Evolutionary conservation across 2,329 filamentous ascomycete genomes (phyloP).

Genomic region (Dendrostoma leiphaemia): DNA sequence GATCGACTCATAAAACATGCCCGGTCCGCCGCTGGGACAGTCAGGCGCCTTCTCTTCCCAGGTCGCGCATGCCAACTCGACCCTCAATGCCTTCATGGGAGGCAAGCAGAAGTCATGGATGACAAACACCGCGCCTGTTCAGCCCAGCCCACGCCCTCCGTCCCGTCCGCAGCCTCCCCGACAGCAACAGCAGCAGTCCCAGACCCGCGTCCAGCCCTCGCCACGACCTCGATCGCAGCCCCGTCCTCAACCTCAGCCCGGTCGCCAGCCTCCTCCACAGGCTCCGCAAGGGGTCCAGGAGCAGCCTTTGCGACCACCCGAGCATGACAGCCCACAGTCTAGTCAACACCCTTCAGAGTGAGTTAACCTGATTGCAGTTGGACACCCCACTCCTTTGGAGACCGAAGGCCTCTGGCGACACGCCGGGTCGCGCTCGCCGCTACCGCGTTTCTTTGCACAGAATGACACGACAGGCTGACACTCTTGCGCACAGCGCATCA

Average conservation of each 20-base stretch:
- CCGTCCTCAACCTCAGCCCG: neutral
- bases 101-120: conserved; percentile 29
- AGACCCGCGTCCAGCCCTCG: no score
- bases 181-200: neutral
- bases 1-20: conserved; percentile 15
- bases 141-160: conserved; percentile 16
- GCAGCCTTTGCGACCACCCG: neutral
- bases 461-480: neutral
- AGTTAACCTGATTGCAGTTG: no score
- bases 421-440: no score
- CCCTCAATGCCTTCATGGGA: conserved; percentile 29
- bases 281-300: neutral
- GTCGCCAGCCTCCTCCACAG: neutral
- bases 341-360: neutral
- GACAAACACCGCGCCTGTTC: conserved; percentile 17
- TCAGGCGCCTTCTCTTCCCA: conserved; percentile 11
- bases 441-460: neutral
- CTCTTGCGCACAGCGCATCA: conserved; percentile 15
- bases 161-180: neutral
- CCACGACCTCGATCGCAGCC: no score
- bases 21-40: conserved; percentile 5
- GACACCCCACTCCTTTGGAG: no score
- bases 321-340: neutral
- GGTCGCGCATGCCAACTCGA: conserved; percentile 29
- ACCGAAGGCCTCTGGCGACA: no score